A percentile compares a stretch with the other conserved stretches of the same genome.
These are phyloP conservation scores for Funneliformis geosporum DNA, from an alignment of 192 early-diverging fungal species.

Conservation along the genomic window DNA sequence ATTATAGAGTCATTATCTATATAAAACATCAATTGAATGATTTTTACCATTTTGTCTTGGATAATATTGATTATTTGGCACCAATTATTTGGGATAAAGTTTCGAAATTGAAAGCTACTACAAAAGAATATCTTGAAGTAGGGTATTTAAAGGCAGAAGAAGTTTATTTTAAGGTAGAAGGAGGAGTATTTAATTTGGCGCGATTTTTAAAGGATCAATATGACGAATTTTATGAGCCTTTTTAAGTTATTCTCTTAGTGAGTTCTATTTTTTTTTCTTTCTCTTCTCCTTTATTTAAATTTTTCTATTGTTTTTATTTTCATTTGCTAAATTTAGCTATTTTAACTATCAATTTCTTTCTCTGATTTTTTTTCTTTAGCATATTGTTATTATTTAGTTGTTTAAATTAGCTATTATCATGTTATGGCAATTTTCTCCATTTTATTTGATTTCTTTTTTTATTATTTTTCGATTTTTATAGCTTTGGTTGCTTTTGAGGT, in stretches of 20 bases:
- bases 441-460: no score
- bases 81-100: not conserved
- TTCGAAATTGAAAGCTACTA: not conserved
- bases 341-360: not conserved
- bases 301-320: not conserved
- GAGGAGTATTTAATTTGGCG: not conserved
- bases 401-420: not conserved
- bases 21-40: not conserved
- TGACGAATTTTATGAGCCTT: not conserved
- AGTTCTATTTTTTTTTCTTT: not conserved
- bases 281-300: not conserved
- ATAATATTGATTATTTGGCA: not conserved
- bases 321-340: not conserved
- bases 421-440: not conserved
- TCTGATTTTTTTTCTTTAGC: not conserved
- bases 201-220: not conserved
- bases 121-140: not conserved
- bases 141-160: not conserved
- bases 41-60: not conserved
- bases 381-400: not conserved
- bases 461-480: no score
- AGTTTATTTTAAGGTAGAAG: not conserved
- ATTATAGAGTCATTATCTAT: not conserved
- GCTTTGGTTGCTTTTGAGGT: no score
- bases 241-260: not conserved